Evolutionary conservation across 2,329 filamentous ascomycete species (phyloP), one percentile per base, ranked within the genome.

Genomic region (Aspergillus uvarum): DNA sequence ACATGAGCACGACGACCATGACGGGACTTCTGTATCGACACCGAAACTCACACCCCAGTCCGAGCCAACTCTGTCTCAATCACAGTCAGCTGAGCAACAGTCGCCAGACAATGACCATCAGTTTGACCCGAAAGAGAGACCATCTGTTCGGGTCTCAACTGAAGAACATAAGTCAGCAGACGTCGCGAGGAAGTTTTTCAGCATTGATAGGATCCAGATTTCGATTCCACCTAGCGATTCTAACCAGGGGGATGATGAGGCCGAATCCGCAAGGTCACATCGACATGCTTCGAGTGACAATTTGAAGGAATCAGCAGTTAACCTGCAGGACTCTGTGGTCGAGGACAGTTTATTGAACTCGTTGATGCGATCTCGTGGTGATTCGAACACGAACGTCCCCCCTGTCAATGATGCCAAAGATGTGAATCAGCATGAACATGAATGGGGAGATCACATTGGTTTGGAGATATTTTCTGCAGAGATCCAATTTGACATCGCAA

Each of bases 401-500:
- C 38, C 60, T 5, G 51, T 59, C 12, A 24, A 51, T 19, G 69
- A 66, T 51, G 54, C 22, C 32, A 35, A n/a, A 52, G 58, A 58
- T 31, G 54, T 52, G 6, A 58, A 52, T 19, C 42, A 29, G 49
- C 54, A 42, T 63, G 56, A 26, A 49, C 26, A 22, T 12, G 50
- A 22, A 59, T 61, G 4, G 50, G 54, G n/a, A 29, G 56, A 67
- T 22, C 62, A 67, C 5, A 59, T 77, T 22, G 67, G 65, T 12
- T 59, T 76, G 49, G 75, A 77, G 50, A 62, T 79, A 5, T 67
- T 65, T 11, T 71, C 70, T 6, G 53, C 68, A 16, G 63, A 67
- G 2, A 50, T 76, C 10, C 72, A 73, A 44, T 72, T 78, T 54
- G 77, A 79, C 61, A 77, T 77, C 58, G 69, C 77, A 24, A 74